phyloP scores from a whole-genome alignment of 805 yeast genomes.

The Citeromyces nyonsensis region DNA sequence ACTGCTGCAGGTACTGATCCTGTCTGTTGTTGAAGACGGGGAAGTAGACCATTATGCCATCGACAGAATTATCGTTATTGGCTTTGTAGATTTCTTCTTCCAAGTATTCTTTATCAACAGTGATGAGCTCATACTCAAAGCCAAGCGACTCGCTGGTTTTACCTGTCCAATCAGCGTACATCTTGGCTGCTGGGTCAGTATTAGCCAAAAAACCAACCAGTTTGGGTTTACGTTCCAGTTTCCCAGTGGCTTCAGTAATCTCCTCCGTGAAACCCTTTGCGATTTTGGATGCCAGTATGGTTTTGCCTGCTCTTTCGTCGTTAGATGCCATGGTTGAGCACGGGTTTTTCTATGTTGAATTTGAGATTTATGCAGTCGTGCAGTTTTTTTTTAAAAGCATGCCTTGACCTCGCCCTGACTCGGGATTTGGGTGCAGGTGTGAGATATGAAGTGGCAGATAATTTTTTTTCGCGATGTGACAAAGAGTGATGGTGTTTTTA shows the following conservation, averaged over 20 bases:
- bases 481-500: too few species aligned
- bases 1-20: conserved; percentile 91
- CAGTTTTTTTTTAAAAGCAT: neutral
- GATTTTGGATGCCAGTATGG: conserved; percentile 75
- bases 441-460: too few species aligned
- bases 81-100: conserved; percentile 78
- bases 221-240: conserved; percentile 41
- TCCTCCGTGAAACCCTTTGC: conserved; percentile 75
- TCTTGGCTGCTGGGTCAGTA: conserved; percentile 84
- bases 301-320: conserved; percentile 39
- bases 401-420: conserved; percentile 2
- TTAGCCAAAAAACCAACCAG: conserved; percentile 89
- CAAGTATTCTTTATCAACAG: conserved; percentile 61
- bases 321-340: too few species aligned
- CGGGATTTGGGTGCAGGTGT: too few species aligned
- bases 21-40: conserved; percentile 94
- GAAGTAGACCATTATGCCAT: conserved; percentile 94
- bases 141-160: conserved; percentile 82
- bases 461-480: neutral
- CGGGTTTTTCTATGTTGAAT: neutral
- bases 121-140: conserved; percentile 64
- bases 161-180: conserved; percentile 94
- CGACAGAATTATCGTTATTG: conserved; percentile 56
- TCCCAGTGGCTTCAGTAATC: conserved; percentile 37
- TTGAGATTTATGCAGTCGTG: neutral